Evolutionary conservation across 805 yeast species (phyloP), one percentile per base, ranked within the genome.

Genomic region (Cyberlindnera subsufficiens): DNA sequence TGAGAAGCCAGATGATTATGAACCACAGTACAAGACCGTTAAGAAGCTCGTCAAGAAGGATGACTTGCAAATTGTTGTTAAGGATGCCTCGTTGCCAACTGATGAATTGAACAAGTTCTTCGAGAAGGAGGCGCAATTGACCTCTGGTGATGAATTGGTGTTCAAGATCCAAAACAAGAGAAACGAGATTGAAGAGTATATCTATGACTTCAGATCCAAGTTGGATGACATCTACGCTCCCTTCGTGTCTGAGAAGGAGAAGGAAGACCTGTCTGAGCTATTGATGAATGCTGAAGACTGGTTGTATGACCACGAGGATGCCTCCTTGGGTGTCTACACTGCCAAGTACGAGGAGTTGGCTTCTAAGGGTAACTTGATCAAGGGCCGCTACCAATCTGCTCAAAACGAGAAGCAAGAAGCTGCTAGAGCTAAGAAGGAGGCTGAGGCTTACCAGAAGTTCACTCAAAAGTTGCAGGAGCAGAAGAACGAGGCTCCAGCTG

Each of bases 101-200:
- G 65, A 65, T 22, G 68, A 60, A 42, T 75, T 87, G 66, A 72
- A 80, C 58, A 70, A 68, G 42, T 75, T 73, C 54, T 75, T 84
- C 49, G 98, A 93, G 77, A 72, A 72, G 67, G 99, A 93, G 75
- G 78, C 79, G 61, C 76, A 83, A 65, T 71, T 93, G 82, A 75
- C 78, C 52, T 79, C 88, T 64, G 89, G 83, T 63, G 99, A 93
- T 71, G 93, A 90, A 75, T 82, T 91, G 58, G 97, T 93, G 53
- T 95, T 95, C 54, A 98, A 93, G 73, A 93, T 98, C 54, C 98
- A 93, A 76, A 97, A 93, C 73, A 88, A 89, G 70, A 93, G 93
- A 84, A 93, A 93, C 68, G 93, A 96, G 53, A 77, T 93, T 50
- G 99, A 93, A 77, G 99, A 93, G 77, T 93, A 93, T 77, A 93